Conservation (phyloP, 345 rosid species). For the Populus alba region DNA sequence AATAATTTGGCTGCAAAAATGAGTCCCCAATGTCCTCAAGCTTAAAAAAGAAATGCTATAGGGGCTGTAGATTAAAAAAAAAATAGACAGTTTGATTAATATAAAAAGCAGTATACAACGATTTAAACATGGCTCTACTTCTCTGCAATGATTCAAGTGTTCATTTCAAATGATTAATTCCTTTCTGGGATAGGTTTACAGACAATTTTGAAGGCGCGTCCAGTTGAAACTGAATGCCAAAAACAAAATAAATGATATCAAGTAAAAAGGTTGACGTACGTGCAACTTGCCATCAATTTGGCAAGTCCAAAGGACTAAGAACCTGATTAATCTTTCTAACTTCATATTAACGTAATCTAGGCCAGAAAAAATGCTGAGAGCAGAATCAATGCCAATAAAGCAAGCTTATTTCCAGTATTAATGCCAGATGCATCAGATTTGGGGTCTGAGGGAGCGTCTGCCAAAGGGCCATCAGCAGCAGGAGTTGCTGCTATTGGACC, state of each 20-base stretch:
- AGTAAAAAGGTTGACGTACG: neutral
- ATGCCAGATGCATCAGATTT: neutral
- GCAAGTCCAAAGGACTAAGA: neutral
- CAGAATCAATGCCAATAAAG: neutral
- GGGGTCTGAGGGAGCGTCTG: conserved; percentile 9
- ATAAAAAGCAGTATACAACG: too few relatives aligned
- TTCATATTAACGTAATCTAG: neutral
- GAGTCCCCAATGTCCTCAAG: too few relatives aligned
- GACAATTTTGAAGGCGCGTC: neutral
- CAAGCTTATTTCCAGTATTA: neutral
- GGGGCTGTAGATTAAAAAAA: too few relatives aligned
- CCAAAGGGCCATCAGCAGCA: neutral
- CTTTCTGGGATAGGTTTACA: neutral
- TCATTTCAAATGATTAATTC: neutral
- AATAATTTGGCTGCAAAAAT: too few relatives aligned
- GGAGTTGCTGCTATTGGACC: conserved; percentile 6
- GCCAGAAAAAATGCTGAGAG: neutral
- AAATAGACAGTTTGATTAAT: too few relatives aligned
- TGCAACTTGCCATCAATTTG: neutral
- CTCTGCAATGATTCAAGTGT: neutral
- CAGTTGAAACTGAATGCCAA: neutral
- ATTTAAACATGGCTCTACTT: too few relatives aligned
- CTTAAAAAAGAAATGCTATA: too few relatives aligned
- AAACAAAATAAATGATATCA: neutral
- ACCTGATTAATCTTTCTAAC: neutral